phyloP scores from a whole-genome alignment of 2,329 filamentous ascomycete species.

The Ophiostoma triangulosporum region DNA sequence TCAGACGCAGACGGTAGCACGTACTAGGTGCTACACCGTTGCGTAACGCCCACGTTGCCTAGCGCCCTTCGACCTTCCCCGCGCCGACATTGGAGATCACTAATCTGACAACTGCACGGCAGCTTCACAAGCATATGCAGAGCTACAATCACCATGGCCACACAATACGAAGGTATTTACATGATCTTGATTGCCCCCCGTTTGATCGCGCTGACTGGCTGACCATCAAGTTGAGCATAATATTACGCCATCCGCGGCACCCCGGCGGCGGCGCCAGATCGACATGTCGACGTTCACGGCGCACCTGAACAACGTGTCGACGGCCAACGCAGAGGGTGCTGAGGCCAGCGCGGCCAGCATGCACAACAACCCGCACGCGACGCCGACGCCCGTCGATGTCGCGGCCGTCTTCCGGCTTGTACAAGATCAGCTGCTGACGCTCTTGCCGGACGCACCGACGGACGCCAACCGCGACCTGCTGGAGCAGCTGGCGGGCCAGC shows the following conservation, averaged over 20 bases:
- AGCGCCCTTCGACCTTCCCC: background rate
- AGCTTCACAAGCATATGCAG: background rate
- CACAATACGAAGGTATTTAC: conserved; percentile 39
- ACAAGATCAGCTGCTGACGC: conserved; percentile 43
- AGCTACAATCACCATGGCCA: conserved; percentile 31
- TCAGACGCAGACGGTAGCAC: background rate
- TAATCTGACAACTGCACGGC: background rate
- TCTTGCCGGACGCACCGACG: conserved; percentile 34
- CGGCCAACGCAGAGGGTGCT: conserved; percentile 18
- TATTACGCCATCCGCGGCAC: conserved; percentile 33
- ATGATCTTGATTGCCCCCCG: background rate
- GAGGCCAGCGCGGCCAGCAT: background rate
- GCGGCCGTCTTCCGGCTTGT: conserved; percentile 44
- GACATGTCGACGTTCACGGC: conserved; percentile 52
- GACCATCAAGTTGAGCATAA: conserved; percentile 45
- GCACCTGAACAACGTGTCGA: conserved; percentile 39
- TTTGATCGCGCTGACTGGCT: no score
- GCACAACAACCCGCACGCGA: conserved; percentile 39
- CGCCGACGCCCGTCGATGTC: conserved; percentile 46
- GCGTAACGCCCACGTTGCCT: conserved; percentile 7
- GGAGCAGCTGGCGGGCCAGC: conserved; percentile 29
- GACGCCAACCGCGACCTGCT: conserved; percentile 37
- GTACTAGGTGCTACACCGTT: background rate
- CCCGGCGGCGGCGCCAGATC: conserved; percentile 36
- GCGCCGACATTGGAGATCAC: background rate